These are phyloP conservation scores for Cercophora samala DNA, from an alignment of 495 filamentous ascomycete genomes.

Conservation along the genomic window DNA sequence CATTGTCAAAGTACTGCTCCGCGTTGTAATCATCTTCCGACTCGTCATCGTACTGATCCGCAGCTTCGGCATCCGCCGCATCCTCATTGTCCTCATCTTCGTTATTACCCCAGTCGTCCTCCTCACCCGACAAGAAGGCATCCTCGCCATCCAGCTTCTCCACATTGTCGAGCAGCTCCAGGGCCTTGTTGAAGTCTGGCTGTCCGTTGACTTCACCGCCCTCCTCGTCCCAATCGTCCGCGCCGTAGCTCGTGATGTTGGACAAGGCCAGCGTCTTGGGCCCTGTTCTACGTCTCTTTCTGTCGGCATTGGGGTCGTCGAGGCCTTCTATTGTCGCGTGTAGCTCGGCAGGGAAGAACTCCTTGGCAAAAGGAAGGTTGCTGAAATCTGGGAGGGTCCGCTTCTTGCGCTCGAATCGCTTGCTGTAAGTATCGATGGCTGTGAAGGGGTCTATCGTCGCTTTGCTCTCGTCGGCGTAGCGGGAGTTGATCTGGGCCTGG, in stretches of 20 bases:
- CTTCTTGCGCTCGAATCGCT: conserved; percentile 43
- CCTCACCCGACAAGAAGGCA: conserved; percentile 37
- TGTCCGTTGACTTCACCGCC: conserved; percentile 21
- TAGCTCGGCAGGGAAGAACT: conserved; percentile 52
- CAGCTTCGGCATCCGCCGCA: conserved; percentile 42
- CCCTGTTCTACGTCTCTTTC: conserved; percentile 32
- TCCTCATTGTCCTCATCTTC: conserved; percentile 36
- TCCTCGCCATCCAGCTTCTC: conserved; percentile 42
- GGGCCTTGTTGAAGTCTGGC: conserved; percentile 34
- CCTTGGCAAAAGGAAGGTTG: conserved; percentile 41
- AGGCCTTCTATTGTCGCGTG: conserved; percentile 49
- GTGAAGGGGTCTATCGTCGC: conserved; percentile 52
- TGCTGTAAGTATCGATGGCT: conserved; percentile 49
- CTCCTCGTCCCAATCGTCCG: conserved; percentile 28
- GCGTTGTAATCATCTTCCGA: conserved; percentile 54
- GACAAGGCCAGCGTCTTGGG: conserved; percentile 34
- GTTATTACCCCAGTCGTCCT: conserved; percentile 43
- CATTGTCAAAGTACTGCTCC: conserved; percentile 53
- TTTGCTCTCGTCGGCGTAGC: conserved; percentile 45
- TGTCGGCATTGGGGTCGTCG: conserved; percentile 27
- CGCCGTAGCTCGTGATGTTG: conserved; percentile 32
- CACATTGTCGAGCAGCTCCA: conserved; percentile 35
- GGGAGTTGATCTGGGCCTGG: conserved; percentile 49
- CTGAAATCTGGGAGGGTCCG: conserved; percentile 48
- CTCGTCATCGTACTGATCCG: conserved; percentile 47